These are phyloP conservation scores for Gryganskiella cystojenkinii DNA, from an alignment of 192 early-diverging fungal genomes.

Conservation along the genomic window DNA sequence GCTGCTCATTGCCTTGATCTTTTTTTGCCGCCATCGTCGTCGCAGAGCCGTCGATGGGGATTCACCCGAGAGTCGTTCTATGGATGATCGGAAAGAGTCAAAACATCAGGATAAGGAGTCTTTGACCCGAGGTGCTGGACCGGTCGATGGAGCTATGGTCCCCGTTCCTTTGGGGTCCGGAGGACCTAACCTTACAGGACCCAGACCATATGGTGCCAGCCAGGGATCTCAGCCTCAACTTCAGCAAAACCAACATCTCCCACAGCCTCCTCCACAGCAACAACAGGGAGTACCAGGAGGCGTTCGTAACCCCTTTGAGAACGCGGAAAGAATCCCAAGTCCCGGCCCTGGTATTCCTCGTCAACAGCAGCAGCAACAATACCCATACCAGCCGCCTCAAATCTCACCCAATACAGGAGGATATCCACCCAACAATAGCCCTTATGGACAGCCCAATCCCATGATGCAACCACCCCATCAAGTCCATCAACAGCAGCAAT, in stretches of 20 bases:
- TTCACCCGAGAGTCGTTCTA: conserved; percentile 25
- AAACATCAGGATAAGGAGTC: conserved; percentile 37
- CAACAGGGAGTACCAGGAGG: not conserved
- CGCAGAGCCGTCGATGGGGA: conserved; percentile 13
- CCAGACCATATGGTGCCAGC: not conserved
- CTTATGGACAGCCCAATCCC: conserved; percentile 7
- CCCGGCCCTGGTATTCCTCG: conserved; percentile 3
- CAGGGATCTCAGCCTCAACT: conserved; percentile 3
- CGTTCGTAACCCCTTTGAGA: conserved; percentile 27
- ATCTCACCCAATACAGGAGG: not conserved
- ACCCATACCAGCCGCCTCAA: conserved; percentile 27
- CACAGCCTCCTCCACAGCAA: not conserved
- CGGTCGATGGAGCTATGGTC: conserved; percentile 21
- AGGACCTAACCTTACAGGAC: too few species aligned
- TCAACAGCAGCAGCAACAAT: conserved; percentile 1
- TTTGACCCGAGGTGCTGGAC: conserved; percentile 20
- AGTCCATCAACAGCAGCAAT: conserved; percentile 6
- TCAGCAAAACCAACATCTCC: conserved; percentile 4
- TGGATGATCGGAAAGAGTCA: conserved; percentile 1
- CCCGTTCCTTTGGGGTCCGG: conserved; percentile 7
- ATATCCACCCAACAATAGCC: conserved; percentile 2
- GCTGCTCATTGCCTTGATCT: conserved; percentile 11
- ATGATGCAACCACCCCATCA: not conserved
- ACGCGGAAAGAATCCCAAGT: not conserved
- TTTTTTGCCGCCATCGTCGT: conserved; percentile 34